phyloP scores from a whole-genome alignment of 1,139 yeast genomes.

The Candida anutae region DNA sequence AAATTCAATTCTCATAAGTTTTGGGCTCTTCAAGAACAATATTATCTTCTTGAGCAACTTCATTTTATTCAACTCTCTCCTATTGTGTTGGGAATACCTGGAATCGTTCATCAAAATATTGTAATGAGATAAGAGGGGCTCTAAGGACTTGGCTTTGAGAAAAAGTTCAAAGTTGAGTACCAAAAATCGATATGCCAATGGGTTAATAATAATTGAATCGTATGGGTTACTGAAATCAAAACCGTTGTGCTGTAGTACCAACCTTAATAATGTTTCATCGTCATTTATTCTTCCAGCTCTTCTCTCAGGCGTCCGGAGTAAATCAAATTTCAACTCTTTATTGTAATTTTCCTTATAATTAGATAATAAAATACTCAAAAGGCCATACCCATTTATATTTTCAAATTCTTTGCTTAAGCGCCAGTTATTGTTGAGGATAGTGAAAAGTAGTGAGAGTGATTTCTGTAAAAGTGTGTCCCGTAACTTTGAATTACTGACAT shows the following conservation, averaged over 20 bases:
- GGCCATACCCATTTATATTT: constrained; percentile 34
- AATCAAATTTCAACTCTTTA: constrained; percentile 11
- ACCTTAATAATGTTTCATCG: constrained; percentile 10
- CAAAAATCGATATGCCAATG: constrained; percentile 21
- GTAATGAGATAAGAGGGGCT: constrained; percentile 48
- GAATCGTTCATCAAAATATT: constrained; percentile 46
- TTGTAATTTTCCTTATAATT: constrained; percentile 21
- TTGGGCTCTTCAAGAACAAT: constrained; percentile 38
- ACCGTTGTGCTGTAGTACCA: constrained; percentile 20
- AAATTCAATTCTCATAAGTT: constrained; percentile 6
- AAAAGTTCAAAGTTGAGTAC: constrained; percentile 30
- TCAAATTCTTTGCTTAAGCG: constrained; percentile 35
- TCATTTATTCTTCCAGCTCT: constrained; percentile 1
- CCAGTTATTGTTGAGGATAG: constrained; percentile 28
- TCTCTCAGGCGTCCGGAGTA: constrained; percentile 2
- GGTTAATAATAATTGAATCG: constrained; percentile 25
- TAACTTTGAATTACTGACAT: constrained; percentile 5
- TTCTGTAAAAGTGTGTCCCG: constrained; percentile 18
- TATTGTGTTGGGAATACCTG: constrained; percentile 41
- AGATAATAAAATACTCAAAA: constrained; percentile 23
- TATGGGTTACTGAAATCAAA: constrained; percentile 16
- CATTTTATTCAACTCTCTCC: constrained; percentile 43
- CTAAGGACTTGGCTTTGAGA: constrained; percentile 34
- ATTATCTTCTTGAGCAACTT: constrained; percentile 46
- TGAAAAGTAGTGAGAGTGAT: constrained; percentile 19